These are phyloP conservation scores for Tanacetum coccineum DNA, from an alignment of 129 eudicot species.

Conservation along the genomic window DNA sequence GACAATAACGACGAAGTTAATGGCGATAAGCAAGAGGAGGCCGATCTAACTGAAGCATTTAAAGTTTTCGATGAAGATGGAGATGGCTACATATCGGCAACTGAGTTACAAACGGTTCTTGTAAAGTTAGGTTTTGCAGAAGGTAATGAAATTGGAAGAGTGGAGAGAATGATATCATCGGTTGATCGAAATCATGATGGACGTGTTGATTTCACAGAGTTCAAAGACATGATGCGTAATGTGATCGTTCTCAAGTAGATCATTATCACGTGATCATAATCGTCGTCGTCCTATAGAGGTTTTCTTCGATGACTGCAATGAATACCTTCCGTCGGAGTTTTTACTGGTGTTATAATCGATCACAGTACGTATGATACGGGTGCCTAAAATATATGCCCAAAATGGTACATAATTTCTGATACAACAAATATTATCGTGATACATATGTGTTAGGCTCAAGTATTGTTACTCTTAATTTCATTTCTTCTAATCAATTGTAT, in stretches of 20 bases:
- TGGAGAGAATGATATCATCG: constrained; percentile 71
- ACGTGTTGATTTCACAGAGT: constrained; percentile 68
- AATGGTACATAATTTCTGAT: no score
- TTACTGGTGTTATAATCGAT: no score
- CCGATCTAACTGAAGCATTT: constrained; percentile 70
- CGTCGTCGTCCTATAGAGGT: not conserved
- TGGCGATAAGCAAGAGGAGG: constrained; percentile 38
- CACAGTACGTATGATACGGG: no score
- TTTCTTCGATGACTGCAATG: not conserved
- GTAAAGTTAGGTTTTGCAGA: constrained; percentile 65
- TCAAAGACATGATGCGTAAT: constrained; percentile 84
- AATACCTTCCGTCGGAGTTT: no score
- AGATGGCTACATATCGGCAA: constrained; percentile 72
- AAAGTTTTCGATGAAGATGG: constrained; percentile 86
- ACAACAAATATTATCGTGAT: no score
- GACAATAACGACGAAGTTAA: not conserved
- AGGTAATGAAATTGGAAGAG: constrained; percentile 48
- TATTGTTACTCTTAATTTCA: no score
- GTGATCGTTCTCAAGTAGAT: constrained; percentile 36
- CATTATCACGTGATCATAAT: not conserved
- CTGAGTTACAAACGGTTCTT: constrained; percentile 61
- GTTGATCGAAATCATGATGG: constrained; percentile 74
- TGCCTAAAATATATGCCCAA: no score
- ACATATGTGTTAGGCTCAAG: no score
- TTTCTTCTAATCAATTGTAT: not conserved